Evolutionary conservation across 805 yeast species (phyloP).

Genomic region (Ogataea neopini): DNA sequence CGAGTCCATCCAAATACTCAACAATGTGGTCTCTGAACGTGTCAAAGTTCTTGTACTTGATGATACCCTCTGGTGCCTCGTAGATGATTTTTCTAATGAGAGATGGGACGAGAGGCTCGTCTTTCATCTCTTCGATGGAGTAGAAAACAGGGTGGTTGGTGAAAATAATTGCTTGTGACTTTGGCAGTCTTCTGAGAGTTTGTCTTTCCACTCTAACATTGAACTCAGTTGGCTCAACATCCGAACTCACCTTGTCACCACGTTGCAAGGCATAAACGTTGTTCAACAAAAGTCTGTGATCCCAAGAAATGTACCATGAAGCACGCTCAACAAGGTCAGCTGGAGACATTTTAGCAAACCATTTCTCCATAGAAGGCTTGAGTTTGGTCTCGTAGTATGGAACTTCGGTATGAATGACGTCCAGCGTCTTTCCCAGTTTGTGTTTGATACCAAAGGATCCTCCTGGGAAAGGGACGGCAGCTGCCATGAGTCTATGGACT

Average conservation of each 20-base stretch:
- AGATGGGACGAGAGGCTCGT: conserved; percentile 74
- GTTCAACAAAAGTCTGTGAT: conserved; percentile 57
- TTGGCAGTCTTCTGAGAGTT: conserved; percentile 67
- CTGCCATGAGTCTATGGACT: conserved; percentile 64
- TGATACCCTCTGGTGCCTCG: conserved; percentile 67
- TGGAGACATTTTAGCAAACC: conserved; percentile 64
- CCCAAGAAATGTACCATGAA: conserved; percentile 76
- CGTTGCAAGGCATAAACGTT: conserved; percentile 52
- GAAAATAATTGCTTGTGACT: conserved; percentile 63
- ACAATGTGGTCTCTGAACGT: conserved; percentile 58
- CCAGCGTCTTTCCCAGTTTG: conserved; percentile 62
- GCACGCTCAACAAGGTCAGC: conserved; percentile 71
- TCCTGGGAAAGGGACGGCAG: conserved; percentile 80
- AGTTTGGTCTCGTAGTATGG: conserved; percentile 69
- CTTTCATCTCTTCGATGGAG: conserved; percentile 77
- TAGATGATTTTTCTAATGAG: conserved; percentile 58
- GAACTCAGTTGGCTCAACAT: conserved; percentile 51
- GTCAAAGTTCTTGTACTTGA: conserved; percentile 63
- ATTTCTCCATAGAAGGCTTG: conserved; percentile 69
- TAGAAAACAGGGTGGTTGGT: conserved; percentile 80
- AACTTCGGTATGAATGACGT: conserved; percentile 64
- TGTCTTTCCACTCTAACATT: conserved; percentile 74
- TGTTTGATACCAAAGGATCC: conserved; percentile 65
- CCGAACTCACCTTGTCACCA: conserved; percentile 48
- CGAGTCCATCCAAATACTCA: conserved; percentile 56